A percentile compares a stretch with the other conserved stretches of the same genome.
Evolutionary conservation across 441 rosid genomes (phyloP).

Genomic region (Geranium incanum): DNA sequence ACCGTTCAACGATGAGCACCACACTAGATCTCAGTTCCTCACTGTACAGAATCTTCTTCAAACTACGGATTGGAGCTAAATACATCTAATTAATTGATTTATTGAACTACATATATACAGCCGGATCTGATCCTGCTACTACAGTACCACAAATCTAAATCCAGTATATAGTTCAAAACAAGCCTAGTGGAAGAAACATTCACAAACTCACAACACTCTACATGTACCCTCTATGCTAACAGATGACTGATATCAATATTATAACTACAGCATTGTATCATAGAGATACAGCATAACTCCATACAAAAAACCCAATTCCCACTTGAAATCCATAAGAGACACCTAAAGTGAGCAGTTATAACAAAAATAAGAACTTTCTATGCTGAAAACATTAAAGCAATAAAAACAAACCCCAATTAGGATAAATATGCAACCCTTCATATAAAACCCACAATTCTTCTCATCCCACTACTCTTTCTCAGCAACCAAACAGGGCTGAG

Average conservation of each 20-base stretch:
- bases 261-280: background rate
- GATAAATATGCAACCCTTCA: conserved; percentile 3
- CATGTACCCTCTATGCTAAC: background rate
- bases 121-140: background rate
- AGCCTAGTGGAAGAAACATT: background rate
- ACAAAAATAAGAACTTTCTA: background rate
- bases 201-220: background rate
- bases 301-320: background rate
- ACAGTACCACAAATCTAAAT: background rate
- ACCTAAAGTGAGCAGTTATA: background rate
- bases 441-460: background rate
- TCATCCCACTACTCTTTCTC: background rate
- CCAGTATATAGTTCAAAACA: background rate
- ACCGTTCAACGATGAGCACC: background rate
- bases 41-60: background rate
- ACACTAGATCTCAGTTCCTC: background rate
- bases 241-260: background rate
- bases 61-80: background rate
- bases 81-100: background rate
- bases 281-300: background rate
- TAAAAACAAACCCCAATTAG: background rate
- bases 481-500: conserved; percentile 14
- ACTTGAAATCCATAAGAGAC: background rate
- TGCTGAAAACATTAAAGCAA: background rate
- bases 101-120: background rate